These are phyloP conservation scores for Prunus armeniaca DNA, from an alignment of 306 rosid species.

Conservation along the genomic window DNA sequence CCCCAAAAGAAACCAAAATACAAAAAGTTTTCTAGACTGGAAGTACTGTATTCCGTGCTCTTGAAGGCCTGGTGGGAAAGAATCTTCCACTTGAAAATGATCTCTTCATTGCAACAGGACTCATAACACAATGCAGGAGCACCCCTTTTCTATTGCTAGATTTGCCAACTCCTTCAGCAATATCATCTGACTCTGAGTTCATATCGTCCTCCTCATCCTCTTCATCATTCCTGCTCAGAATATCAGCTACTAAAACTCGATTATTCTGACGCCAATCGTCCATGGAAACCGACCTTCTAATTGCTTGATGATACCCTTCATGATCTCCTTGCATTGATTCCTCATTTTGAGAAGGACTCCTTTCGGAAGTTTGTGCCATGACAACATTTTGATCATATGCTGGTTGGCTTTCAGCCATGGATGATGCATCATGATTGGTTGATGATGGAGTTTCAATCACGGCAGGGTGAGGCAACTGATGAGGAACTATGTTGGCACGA, in stretches of 20 bases:
- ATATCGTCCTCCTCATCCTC: slow-evolving; percentile 14
- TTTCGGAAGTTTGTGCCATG: slow-evolving; percentile 23
- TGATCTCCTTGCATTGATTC: slow-evolving; percentile 39
- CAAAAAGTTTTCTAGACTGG: slow-evolving; percentile 35
- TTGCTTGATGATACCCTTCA: slow-evolving; percentile 40
- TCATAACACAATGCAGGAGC: slow-evolving; percentile 49
- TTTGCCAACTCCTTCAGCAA: slow-evolving; percentile 45
- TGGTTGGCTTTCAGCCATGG: slow-evolving; percentile 28
- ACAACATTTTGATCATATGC: slow-evolving; percentile 17
- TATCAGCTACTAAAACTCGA: slow-evolving; percentile 42
- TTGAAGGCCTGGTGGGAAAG: slow-evolving; percentile 49
- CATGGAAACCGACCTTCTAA: slow-evolving; percentile 78
- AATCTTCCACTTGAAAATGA: slow-evolving; percentile 84
- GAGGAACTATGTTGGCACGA: slow-evolving; percentile 57
- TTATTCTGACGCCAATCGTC: slow-evolving; percentile 52
- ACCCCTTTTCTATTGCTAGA: slow-evolving; percentile 40
- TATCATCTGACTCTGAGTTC: slow-evolving; percentile 19
- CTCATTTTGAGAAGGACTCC: slow-evolving; percentile 31
- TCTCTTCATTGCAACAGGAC: slow-evolving; percentile 84
- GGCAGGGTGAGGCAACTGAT: slow-evolving; percentile 8
- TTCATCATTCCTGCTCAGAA: slow-evolving; percentile 42
- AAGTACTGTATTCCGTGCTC: slow-evolving; percentile 50
- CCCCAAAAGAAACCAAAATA: background rate
- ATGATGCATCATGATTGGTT: slow-evolving; percentile 13
- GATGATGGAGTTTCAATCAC: slow-evolving; percentile 25